Percentiles rank a stretch among this genome's conserved stretches.
These are phyloP conservation scores for Xylariaceae sp. DNA, from an alignment of 2,329 filamentous ascomycete genomes.

Conservation along the genomic window DNA sequence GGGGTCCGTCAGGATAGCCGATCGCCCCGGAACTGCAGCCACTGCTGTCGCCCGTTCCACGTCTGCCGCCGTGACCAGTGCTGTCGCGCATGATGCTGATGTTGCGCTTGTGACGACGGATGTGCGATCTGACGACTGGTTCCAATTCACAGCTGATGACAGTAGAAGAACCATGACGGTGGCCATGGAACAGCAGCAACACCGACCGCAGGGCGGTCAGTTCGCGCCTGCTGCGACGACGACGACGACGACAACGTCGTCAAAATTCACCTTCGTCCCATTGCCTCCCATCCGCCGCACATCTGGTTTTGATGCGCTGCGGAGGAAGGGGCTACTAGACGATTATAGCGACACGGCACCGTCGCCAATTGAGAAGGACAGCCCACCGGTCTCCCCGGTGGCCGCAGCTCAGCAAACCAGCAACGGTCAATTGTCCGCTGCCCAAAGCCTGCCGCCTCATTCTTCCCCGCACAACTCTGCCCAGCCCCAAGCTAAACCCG, in stretches of 20 bases:
- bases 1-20: conserved; percentile 3
- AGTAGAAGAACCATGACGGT: conserved; percentile 21
- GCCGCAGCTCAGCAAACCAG: conserved; percentile 25
- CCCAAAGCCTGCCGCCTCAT: conserved; percentile 7
- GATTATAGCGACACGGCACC: conserved; percentile 28
- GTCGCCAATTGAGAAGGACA: conserved; percentile 24
- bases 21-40: conserved; percentile 4
- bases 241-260: conserved; percentile 1
- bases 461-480: conserved; percentile 19
- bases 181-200: conserved; percentile 16
- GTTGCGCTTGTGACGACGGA: conserved; percentile 25
- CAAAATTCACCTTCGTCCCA: conserved; percentile 47
- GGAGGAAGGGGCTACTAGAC: conserved; percentile 32
- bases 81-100: conserved; percentile 27
- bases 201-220: neutral
- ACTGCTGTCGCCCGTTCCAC: conserved; percentile 15
- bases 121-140: conserved; percentile 30
- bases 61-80: conserved; percentile 18
- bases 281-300: conserved; percentile 54
- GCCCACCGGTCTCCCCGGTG: conserved; percentile 19
- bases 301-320: conserved; percentile 49
- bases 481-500: conserved; percentile 11
- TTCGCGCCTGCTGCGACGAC: conserved; percentile 1
- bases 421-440: conserved; percentile 22
- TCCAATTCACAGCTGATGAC: conserved; percentile 25